Conservation (phyloP, 305 asterid species). For the Solanum aculeatissimum region DNA sequence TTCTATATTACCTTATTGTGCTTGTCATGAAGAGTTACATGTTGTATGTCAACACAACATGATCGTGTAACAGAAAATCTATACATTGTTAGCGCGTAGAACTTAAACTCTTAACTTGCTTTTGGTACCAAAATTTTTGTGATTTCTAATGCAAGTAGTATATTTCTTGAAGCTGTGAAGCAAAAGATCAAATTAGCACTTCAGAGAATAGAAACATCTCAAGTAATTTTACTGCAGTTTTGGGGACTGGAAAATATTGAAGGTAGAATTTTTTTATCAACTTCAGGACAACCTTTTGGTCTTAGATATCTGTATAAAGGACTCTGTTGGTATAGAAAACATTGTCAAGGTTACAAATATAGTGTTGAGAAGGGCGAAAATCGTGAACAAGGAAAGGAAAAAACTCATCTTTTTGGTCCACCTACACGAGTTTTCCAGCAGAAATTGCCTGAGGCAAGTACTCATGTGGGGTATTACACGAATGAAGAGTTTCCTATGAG, state of each 20-base stretch:
- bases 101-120: neutral
- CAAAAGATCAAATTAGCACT: neutral
- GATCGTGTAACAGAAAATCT: neutral
- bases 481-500: slow-evolving; percentile 9
- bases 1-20: neutral
- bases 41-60: neutral
- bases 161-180: neutral
- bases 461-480: slow-evolving; percentile 2
- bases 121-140: neutral
- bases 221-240: slow-evolving; percentile 3
- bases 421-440: slow-evolving; percentile 6
- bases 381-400: neutral
- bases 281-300: slow-evolving; percentile 6
- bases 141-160: neutral
- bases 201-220: neutral
- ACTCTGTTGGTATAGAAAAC: slow-evolving; percentile 4
- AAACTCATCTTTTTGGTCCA: neutral
- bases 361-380: neutral
- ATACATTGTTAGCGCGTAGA: neutral
- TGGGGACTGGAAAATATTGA: slow-evolving; percentile 1
- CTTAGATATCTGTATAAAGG: slow-evolving; percentile 8
- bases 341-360: neutral
- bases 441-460: neutral
- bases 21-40: neutral
- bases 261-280: neutral